Percentiles rank a stretch among this genome's conserved stretches.
These are phyloP conservation scores for Mucor irregularis DNA, from an alignment of 371 early-diverging fungal species.

Conservation along the genomic window DNA sequence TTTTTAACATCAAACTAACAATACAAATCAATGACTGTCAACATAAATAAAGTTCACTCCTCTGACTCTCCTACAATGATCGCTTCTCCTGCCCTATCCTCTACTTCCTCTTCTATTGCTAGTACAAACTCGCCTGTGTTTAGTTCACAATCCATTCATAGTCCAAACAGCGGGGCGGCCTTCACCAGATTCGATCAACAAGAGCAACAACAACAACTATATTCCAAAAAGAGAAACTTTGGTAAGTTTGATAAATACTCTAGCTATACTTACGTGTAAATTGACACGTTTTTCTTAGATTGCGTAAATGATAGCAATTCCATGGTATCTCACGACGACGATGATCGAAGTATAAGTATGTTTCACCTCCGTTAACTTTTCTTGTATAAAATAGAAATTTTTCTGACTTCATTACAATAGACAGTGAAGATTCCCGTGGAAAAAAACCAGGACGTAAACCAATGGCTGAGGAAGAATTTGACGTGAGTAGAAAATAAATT, in stretches of 20 bases:
- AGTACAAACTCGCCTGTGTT: too few relatives aligned
- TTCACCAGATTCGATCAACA: too few relatives aligned
- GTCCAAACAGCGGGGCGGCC: too few relatives aligned
- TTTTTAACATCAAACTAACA: conserved; percentile 2
- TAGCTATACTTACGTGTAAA: neutral
- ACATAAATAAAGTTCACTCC: too few relatives aligned
- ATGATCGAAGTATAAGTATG: conserved; percentile 1
- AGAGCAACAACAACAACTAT: neutral
- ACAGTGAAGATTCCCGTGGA: conserved; percentile 12
- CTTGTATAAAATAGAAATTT: neutral
- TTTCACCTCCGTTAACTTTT: neutral
- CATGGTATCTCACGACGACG: neutral
- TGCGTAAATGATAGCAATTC: neutral
- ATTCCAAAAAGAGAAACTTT: conserved; percentile 1
- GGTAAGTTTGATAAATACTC: conserved; percentile 1
- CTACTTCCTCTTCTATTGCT: too few relatives aligned
- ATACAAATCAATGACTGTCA: neutral
- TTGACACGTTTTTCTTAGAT: neutral
- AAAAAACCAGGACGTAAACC: conserved; percentile 25
- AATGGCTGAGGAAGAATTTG: conserved; percentile 17
- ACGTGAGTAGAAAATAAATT: neutral
- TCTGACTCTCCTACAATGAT: neutral
- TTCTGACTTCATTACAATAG: conserved; percentile 7
- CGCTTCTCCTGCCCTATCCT: neutral
- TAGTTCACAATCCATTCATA: too few relatives aligned